A percentile compares a stretch with the other conserved stretches of the same genome.
These are phyloP conservation scores for Venturia oleaginea DNA, from an alignment of 2,329 filamentous ascomycete genomes.

Conservation along the genomic window DNA sequence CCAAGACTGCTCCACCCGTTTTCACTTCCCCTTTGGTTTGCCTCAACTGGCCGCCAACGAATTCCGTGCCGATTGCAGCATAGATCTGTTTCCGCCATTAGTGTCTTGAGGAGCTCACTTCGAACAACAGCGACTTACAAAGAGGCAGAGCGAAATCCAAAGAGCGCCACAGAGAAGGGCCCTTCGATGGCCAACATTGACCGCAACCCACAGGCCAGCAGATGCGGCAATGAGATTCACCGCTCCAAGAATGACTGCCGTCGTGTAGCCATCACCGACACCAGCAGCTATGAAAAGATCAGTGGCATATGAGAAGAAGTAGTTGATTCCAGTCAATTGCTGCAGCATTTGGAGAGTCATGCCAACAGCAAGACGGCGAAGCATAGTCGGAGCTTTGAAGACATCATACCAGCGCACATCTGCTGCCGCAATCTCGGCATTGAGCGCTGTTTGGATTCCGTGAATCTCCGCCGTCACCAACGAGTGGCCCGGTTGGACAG, in stretches of 20 bases:
- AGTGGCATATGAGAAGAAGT: slow-evolving; percentile 50
- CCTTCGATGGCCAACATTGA: slow-evolving; percentile 35
- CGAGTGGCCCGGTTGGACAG: slow-evolving; percentile 45
- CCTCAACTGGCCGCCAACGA: slow-evolving; percentile 20
- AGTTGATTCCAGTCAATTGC: slow-evolving; percentile 60
- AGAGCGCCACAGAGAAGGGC: slow-evolving; percentile 36
- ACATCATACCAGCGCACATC: slow-evolving; percentile 41
- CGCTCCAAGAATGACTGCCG: slow-evolving; percentile 37
- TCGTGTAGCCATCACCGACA: slow-evolving; percentile 35
- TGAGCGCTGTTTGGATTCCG: slow-evolving; percentile 47
- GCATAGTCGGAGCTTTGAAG: slow-evolving; percentile 51
- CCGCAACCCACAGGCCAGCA: slow-evolving; percentile 36
- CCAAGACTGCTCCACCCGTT: slow-evolving; percentile 48
- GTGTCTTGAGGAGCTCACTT: neutral
- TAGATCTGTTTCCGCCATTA: neutral
- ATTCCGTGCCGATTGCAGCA: neutral
- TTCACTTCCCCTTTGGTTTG: neutral
- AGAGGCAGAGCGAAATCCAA: slow-evolving; percentile 50
- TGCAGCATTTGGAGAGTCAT: slow-evolving; percentile 56
- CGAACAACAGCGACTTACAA: slow-evolving; percentile 23
- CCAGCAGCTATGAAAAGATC: slow-evolving; percentile 35
- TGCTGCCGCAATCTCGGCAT: slow-evolving; percentile 41
- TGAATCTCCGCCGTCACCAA: slow-evolving; percentile 43
- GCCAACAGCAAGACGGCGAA: slow-evolving; percentile 34
- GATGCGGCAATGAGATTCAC: slow-evolving; percentile 41